Percentiles rank a stretch among this genome's conserved stretches.
Conservation (phyloP, 2,329 filamentous ascomycete genomes). For the Colletotrichum viniferum region DNA sequence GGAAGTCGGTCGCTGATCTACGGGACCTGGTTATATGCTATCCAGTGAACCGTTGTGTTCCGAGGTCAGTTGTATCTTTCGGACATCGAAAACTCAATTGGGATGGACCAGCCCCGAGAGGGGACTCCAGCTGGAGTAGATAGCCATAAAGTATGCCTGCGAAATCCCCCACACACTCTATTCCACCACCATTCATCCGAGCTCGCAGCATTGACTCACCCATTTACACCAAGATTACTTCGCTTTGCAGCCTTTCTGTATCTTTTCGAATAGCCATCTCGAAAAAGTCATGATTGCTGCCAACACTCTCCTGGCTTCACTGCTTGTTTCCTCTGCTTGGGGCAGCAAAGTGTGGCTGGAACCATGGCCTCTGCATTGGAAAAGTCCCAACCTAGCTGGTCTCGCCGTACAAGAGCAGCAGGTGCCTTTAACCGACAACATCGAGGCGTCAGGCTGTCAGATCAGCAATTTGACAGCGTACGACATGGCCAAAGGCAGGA, state of each 20-base stretch:
- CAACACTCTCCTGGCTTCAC: background rate
- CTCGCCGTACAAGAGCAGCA: background rate
- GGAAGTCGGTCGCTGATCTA: background rate
- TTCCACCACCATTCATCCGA: background rate
- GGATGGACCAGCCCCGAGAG: background rate
- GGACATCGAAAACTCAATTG: background rate
- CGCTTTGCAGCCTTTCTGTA: background rate
- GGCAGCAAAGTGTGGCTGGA: background rate
- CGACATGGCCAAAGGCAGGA: constrained; percentile 5
- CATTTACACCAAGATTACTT: background rate
- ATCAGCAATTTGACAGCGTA: constrained; percentile 3
- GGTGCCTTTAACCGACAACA: background rate
- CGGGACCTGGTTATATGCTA: background rate
- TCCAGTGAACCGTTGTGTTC: background rate
- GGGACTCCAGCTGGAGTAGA: background rate
- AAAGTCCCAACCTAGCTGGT: background rate
- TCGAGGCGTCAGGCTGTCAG: background rate
- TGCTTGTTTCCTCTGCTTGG: background rate
- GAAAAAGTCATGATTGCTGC: background rate
- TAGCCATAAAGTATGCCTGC: background rate
- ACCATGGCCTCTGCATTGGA: background rate
- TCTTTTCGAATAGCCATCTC: background rate
- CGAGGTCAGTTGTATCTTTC: background rate
- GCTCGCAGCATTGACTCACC: background rate
- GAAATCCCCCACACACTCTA: accelerated